Percentiles rank a stretch among this genome's conserved stretches.
Evolutionary conservation across 2,329 filamentous ascomycete species (phyloP).

Genomic region (Fusarium phyllophilum): DNA sequence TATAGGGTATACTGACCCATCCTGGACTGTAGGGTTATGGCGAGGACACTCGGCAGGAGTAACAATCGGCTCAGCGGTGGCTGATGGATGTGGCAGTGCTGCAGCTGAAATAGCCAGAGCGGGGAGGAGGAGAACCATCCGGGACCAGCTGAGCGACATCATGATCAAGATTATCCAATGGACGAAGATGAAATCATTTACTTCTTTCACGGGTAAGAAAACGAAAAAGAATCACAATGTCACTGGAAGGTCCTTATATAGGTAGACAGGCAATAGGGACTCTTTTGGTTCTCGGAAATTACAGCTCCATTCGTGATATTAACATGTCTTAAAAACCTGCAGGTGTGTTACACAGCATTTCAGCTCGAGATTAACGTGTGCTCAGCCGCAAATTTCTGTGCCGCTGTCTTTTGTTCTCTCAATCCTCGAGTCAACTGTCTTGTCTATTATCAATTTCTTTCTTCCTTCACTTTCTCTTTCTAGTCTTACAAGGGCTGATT

Average conservation of each 20-base stretch:
- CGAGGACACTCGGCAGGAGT: neutral
- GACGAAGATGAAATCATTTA: fast-evolving
- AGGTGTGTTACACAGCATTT: neutral
- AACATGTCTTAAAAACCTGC: neutral
- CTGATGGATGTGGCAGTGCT: neutral
- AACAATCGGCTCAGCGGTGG: neutral
- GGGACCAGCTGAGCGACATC: neutral
- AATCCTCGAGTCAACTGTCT: fast-evolving
- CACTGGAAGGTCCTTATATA: neutral
- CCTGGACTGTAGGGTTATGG: neutral
- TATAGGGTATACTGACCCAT: neutral
- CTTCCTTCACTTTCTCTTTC: fast-evolving
- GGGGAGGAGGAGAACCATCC: neutral
- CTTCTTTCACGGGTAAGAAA: fast-evolving
- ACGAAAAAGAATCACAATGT: fast-evolving
- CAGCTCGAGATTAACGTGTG: neutral
- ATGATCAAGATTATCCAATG: neutral
- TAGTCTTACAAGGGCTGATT: fast-evolving
- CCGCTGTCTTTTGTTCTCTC: fast-evolving
- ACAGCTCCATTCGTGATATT: neutral
- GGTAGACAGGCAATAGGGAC: neutral
- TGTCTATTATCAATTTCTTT: neutral
- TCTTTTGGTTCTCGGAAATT: neutral
- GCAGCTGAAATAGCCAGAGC: neutral
- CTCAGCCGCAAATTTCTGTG: neutral